Evolutionary conservation across 345 rosid genomes (phyloP).

Genomic region (Balakata baccata): DNA sequence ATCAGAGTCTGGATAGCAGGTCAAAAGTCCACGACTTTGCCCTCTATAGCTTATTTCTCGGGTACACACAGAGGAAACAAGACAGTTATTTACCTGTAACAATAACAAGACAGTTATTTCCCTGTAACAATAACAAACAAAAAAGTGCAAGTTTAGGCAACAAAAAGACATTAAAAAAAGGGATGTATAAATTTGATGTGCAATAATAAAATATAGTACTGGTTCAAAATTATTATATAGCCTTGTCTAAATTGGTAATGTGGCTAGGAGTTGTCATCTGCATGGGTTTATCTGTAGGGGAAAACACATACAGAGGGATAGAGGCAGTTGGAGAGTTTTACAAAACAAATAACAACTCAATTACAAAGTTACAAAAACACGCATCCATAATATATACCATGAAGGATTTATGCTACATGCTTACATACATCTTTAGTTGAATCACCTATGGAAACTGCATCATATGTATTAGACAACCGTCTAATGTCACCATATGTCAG

Average conservation of each 20-base stretch:
- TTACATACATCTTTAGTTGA: constrained; percentile 55
- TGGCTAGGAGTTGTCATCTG: no score
- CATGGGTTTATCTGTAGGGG: no score
- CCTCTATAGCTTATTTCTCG: constrained; percentile 68
- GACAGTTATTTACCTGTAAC: constrained; percentile 56
- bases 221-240: no score
- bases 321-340: no score
- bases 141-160: neutral
- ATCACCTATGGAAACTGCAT: constrained; percentile 38
- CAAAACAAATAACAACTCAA: neutral
- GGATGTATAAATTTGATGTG: neutral
- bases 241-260: no score
- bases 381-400: neutral
- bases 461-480: constrained; percentile 47
- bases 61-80: constrained; percentile 79
- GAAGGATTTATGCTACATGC: constrained; percentile 1
- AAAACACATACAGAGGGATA: neutral
- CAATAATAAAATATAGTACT: neutral
- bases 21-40: constrained; percentile 71
- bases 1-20: constrained; percentile 74
- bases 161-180: neutral
- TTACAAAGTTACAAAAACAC: neutral
- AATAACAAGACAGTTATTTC: no score
- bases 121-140: neutral
- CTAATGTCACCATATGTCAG: constrained; percentile 74